Percentiles rank a stretch among this genome's conserved stretches.
Conservation (phyloP, 768 basidiomycete species). For the Pleurotus tuoliensis region DNA sequence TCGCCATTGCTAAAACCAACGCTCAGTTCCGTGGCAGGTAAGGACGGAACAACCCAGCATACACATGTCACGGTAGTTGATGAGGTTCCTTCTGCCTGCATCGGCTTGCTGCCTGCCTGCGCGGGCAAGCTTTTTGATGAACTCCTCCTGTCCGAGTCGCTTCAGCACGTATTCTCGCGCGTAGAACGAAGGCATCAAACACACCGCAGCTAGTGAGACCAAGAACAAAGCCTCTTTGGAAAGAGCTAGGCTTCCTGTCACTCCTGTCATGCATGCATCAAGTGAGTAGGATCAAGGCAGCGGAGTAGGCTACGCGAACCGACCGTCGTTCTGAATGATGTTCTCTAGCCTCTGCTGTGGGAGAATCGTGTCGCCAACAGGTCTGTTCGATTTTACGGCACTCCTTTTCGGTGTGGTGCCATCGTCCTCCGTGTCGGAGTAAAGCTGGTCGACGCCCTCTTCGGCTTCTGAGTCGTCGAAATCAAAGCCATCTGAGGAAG, state of each 20-base stretch:
- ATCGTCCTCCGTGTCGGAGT: slow-evolving; percentile 48
- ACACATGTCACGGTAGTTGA: slow-evolving; percentile 80
- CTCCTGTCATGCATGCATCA: slow-evolving; percentile 32
- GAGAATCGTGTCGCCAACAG: slow-evolving; percentile 45
- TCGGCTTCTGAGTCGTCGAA: slow-evolving; percentile 44
- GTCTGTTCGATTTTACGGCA: slow-evolving; percentile 21
- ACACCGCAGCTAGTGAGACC: slow-evolving; percentile 72
- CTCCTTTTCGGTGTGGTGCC: slow-evolving; percentile 11
- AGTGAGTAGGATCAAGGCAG: neutral
- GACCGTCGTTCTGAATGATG: slow-evolving; percentile 78
- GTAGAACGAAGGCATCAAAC: slow-evolving; percentile 12
- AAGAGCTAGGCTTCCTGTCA: slow-evolving; percentile 58
- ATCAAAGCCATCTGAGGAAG: slow-evolving; percentile 11
- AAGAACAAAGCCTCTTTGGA: slow-evolving; percentile 76
- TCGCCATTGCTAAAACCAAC: slow-evolving; percentile 44
- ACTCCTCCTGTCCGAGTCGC: slow-evolving; percentile 63
- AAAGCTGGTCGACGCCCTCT: slow-evolving; percentile 65
- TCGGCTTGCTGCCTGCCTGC: slow-evolving; percentile 66
- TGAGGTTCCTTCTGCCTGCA: slow-evolving; percentile 49
- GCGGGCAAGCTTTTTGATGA: slow-evolving; percentile 70
- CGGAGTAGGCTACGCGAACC: slow-evolving; percentile 15
- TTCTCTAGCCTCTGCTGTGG: slow-evolving; percentile 67
- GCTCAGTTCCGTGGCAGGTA: neutral
- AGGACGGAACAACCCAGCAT: slow-evolving; percentile 20
- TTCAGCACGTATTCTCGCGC: slow-evolving; percentile 3